A percentile compares a stretch with the other conserved stretches of the same genome.
Conservation (phyloP, 495 filamentous ascomycete species). For the Tuber magnatum region DNA sequence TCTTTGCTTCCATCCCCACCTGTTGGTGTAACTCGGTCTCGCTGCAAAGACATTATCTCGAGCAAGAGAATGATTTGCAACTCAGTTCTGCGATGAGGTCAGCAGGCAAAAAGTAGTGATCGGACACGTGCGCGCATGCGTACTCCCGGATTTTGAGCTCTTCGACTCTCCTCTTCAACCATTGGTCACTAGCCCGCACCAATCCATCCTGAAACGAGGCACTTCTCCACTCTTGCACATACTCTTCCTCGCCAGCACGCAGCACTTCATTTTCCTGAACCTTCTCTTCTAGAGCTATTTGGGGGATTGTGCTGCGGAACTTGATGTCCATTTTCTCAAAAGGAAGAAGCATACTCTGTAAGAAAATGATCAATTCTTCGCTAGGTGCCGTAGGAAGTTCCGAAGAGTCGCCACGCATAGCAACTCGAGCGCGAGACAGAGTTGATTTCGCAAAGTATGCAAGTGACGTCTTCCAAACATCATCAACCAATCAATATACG, state of each 20-base stretch:
- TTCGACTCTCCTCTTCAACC: slow-evolving; percentile 37
- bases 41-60: slow-evolving; percentile 70
- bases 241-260: slow-evolving; percentile 54
- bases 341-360: slow-evolving; percentile 63
- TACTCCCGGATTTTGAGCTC: slow-evolving; percentile 43
- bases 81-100: slow-evolving; percentile 55
- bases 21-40: slow-evolving; percentile 42
- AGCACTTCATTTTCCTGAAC: slow-evolving; percentile 44
- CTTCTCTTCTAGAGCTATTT: slow-evolving; percentile 58
- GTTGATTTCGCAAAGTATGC: slow-evolving; percentile 98
- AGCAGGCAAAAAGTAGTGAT: background rate
- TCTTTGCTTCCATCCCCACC: slow-evolving; percentile 42
- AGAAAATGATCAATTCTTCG: slow-evolving; percentile 56
- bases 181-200: slow-evolving; percentile 26
- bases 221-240: slow-evolving; percentile 74
- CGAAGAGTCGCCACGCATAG: slow-evolving; percentile 58
- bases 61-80: slow-evolving; percentile 85
- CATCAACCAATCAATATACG: slow-evolving; percentile 40
- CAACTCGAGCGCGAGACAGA: slow-evolving; percentile 73
- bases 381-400: slow-evolving; percentile 34
- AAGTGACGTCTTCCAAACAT: slow-evolving; percentile 60
- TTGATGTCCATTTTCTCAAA: slow-evolving; percentile 78
- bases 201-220: slow-evolving; percentile 40
- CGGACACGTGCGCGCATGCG: slow-evolving; percentile 3
- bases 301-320: slow-evolving; percentile 68